phyloP scores from a whole-genome alignment of 1,139 yeast genomes.

The Candida sanyaensis region DNA sequence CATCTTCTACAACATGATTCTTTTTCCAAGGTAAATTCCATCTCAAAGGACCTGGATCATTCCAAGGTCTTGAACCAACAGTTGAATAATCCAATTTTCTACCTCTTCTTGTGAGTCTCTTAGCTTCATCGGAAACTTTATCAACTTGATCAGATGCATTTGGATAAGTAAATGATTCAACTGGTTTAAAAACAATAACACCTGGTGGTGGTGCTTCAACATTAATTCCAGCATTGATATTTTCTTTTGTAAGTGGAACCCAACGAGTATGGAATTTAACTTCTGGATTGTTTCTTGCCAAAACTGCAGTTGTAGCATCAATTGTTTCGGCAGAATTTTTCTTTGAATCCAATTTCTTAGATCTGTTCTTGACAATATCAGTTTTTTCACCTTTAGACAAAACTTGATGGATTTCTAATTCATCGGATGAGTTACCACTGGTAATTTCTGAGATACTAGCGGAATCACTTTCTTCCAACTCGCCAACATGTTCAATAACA shows the following conservation, averaged over 20 bases:
- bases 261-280: constrained; percentile 64
- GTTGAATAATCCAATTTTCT: constrained; percentile 41
- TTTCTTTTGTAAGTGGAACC: constrained; percentile 70
- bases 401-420: constrained; percentile 47
- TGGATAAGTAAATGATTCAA: constrained; percentile 80
- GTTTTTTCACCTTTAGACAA: constrained; percentile 29
- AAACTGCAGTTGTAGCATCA: constrained; percentile 20
- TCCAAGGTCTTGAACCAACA: constrained; percentile 85
- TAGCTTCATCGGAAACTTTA: constrained; percentile 66
- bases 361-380: constrained; percentile 21
- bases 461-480: constrained; percentile 7
- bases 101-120: constrained; percentile 63
- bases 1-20: constrained; percentile 14
- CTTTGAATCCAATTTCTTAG: constrained; percentile 15
- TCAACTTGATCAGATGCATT: constrained; percentile 79
- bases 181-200: constrained; percentile 79
- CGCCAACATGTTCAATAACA: constrained; percentile 25
- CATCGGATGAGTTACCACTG: constrained; percentile 20
- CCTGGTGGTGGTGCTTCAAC: constrained; percentile 89
- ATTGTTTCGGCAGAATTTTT: constrained; percentile 19
- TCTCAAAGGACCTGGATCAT: constrained; percentile 74
- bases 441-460: constrained; percentile 12
- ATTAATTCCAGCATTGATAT: constrained; percentile 57
- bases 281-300: constrained; percentile 25
- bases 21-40: constrained; percentile 38